These are phyloP conservation scores for Bacidia gigantensis DNA, from an alignment of 495 filamentous ascomycete species.

Conservation along the genomic window DNA sequence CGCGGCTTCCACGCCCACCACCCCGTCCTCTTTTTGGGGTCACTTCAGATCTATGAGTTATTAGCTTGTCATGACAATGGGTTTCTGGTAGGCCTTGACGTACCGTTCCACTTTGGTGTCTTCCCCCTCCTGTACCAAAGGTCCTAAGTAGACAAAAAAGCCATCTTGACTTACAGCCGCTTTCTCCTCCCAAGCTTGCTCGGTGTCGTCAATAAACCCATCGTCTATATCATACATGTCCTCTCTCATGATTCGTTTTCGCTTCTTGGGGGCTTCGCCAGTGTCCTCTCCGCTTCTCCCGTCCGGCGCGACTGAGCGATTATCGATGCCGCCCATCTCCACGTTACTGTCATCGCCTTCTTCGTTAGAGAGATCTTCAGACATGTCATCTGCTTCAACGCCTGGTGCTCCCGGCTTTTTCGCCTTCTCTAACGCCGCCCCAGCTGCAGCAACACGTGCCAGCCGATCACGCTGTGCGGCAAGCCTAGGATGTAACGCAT, in stretches of 20 bases:
- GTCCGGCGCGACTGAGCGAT: constrained; percentile 20
- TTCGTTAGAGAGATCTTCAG: constrained; percentile 39
- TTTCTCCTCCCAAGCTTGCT: constrained; percentile 89
- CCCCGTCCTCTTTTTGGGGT: constrained; percentile 26
- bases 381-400: constrained; percentile 44
- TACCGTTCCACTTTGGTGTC: constrained; percentile 73
- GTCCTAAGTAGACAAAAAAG: constrained; percentile 79
- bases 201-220: constrained; percentile 94
- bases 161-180: constrained; percentile 86
- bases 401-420: constrained; percentile 31
- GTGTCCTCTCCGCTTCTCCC: constrained; percentile 23
- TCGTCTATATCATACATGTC: constrained; percentile 96
- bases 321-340: constrained; percentile 57
- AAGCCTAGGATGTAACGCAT: constrained; percentile 77
- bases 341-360: constrained; percentile 62
- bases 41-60: neutral
- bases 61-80: neutral
- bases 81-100: constrained; percentile 13
- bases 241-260: constrained; percentile 73
- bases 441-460: constrained; percentile 69
- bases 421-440: constrained; percentile 59
- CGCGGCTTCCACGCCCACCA: constrained; percentile 64
- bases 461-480: constrained; percentile 74
- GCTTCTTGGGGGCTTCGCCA: constrained; percentile 45
- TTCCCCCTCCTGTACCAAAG: constrained; percentile 73